Conservation (phyloP, 1,284 basidiomycete species). For the Phlebopus sp. region DNA sequence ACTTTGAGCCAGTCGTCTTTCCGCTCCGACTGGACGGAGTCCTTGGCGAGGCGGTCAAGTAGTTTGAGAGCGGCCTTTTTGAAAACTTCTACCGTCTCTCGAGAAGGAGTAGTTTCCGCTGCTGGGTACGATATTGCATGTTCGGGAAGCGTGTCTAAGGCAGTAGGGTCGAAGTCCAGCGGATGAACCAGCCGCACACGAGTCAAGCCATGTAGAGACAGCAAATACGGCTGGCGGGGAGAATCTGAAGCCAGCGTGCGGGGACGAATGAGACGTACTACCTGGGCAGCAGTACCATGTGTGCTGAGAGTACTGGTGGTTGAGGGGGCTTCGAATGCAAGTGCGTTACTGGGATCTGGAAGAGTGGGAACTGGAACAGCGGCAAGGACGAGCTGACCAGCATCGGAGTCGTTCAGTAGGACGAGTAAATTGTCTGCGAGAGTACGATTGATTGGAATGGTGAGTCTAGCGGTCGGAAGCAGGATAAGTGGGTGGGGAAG, state of each 20-base stretch:
- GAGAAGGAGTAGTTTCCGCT: conserved; percentile 43
- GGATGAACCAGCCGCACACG: conserved; percentile 46
- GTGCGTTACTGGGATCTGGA: conserved; percentile 21
- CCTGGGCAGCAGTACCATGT: conserved; percentile 52
- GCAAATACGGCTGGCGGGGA: conserved; percentile 51
- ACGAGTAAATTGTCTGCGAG: conserved; percentile 59
- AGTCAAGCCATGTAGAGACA: conserved; percentile 64
- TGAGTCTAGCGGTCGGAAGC: conserved; percentile 62
- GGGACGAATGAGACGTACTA: conserved; percentile 61
- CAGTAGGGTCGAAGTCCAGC: conserved; percentile 30
- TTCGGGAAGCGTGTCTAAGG: conserved; percentile 32
- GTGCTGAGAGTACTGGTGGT: conserved; percentile 8
- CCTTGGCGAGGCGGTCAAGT: conserved; percentile 63
- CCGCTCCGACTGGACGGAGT: conserved; percentile 52
- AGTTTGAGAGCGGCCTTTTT: conserved; percentile 62
- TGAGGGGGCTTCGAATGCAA: not conserved
- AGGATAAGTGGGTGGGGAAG: conserved; percentile 65
- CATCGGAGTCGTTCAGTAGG: conserved; percentile 59
- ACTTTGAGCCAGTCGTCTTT: conserved; percentile 66
- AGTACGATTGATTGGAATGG: conserved; percentile 53
- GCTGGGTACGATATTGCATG: conserved; percentile 51
- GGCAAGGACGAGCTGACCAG: conserved; percentile 58
- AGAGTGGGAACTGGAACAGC: conserved; percentile 50
- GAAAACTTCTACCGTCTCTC: conserved; percentile 60
- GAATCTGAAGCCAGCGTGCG: conserved; percentile 28